Percentiles rank a stretch among this genome's conserved stretches.
phyloP scores from a whole-genome alignment of 2,329 filamentous ascomycete genomes.

The Exserohilum turcica region DNA sequence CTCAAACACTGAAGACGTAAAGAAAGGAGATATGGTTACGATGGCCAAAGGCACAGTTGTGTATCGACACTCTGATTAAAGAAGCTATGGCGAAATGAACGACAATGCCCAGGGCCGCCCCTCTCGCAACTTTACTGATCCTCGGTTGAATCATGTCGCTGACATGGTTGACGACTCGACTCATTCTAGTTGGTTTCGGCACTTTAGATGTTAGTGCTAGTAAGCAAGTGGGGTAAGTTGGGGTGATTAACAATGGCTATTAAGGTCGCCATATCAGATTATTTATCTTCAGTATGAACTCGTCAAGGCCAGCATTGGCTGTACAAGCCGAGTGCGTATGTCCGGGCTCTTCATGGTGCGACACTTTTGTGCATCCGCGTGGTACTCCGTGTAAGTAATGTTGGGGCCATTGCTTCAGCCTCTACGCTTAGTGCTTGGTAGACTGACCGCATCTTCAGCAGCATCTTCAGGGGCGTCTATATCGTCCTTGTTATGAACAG shows the following conservation, averaged over 20 bases:
- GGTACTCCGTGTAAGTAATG: not conserved
- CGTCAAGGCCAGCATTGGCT: not conserved
- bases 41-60: not conserved
- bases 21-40: not conserved
- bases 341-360: not conserved
- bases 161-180: not conserved
- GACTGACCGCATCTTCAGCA: constrained; percentile 9
- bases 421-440: constrained; percentile 26
- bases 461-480: constrained; percentile 8
- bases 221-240: constrained; percentile 32
- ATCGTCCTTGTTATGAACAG: constrained; percentile 3
- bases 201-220: constrained; percentile 19
- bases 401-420: constrained; percentile 10
- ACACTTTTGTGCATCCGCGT: not conserved
- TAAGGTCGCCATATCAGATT: not conserved
- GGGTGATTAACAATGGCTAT: constrained; percentile 6
- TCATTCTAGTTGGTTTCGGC: constrained; percentile 20
- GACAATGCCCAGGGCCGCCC: not conserved
- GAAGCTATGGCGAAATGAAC: not conserved
- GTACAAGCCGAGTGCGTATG: not conserved
- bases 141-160: not conserved
- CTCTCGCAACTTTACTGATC: not conserved
- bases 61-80: not conserved
- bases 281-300: not conserved
- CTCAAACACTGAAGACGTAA: not conserved